Evolutionary conservation across 768 basidiomycete species (phyloP), one percentile per base, ranked within the genome.

Genomic region (Boletellus emodensis): DNA sequence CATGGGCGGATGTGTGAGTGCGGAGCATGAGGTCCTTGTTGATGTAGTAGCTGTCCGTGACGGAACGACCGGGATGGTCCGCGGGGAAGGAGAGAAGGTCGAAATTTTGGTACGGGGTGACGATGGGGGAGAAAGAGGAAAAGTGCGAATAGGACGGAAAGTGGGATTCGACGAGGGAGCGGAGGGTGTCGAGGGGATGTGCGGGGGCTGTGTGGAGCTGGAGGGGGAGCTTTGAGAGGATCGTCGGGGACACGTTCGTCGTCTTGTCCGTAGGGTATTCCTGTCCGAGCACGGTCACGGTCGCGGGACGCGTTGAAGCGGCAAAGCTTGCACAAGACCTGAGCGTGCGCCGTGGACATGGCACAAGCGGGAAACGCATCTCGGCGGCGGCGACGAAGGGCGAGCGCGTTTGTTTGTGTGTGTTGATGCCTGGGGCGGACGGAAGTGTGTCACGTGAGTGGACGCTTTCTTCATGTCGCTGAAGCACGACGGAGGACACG

Each of bases 1-100:
- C 95, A 66, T 99, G 96, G 4, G 96, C 92, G n/a, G 90, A 93
- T 1, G 96, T 97, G 67, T 99, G 96, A 0, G 96, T 98, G 37
- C 96, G 86, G 34, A 99, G 82, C 91, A 99, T 93, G 62, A 86
- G 75, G 60, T 83, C 74, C 60, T 77, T 80, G 73, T 98, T 98
- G 64, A 96, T 76, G 71, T 99, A 99, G 76, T 99, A 99, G 62
- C 87, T 90, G 73, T 99, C 96, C 38, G 90, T 90, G 40, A 83
- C 75, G 20, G 87, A 78, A 52, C 96, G 83, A 15, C 96, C 95
- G 1, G 95, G 94, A 66, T 99, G 96, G 73, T 97, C 94, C 13
- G 72, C 61, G 0, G 95, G 86, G 71, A 99, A 98, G 4, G 91
- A 93, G 30, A 99, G 84, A 58, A 95, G 90, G 70, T 99, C 96